Evolutionary conservation across 108 stramenopile species (phyloP), one percentile per base, ranked within the genome.

Genomic region (Nitzschia sp.): DNA sequence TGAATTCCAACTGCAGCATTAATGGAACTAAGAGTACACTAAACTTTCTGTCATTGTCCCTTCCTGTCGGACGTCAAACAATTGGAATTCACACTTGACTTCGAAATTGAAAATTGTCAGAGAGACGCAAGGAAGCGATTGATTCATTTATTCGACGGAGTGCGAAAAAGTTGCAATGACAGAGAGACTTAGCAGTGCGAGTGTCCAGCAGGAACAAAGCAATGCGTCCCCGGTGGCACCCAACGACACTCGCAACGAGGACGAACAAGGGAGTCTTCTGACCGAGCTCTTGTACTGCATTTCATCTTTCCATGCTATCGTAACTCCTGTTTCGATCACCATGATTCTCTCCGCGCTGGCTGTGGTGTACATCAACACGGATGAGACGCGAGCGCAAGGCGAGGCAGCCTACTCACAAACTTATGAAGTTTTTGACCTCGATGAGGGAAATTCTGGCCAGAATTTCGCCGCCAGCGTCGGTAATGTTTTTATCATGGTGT

Each of bases 401-500:
- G 86, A 85, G 70, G 45, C 76, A 63, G 75, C 82, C 26, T 65
- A 82, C 53, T 65, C 79, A 11, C 48, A 75, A 22, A 68, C 76
- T 29, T 91, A 91, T 73, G 69, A 83, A 53, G 83, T 81, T 1
- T 75, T 85, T 58, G 62, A 79, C 16, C 75, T 79, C 26, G 78
- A 84, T 38, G 71, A 80, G 30, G 78, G 75, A 45, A 45, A 84
- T 58, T 62, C 81, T 22, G 84, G 69, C 23, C 71, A 87, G 29
- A 81, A 80, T 19, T 38, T 95, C 22, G 91, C 88, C 45, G 72
- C 80, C 27, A 82, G 87, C 17, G 45, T 97, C n/a, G 56, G 92
- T 30, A 99, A 99, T 70, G 84, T 90, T n/a, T 59, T 97, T 22
- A 84, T 97, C 29, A 99, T 99, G 56, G 89, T 99, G 5, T 67